Percentiles rank a stretch among this genome's conserved stretches.
Evolutionary conservation across 805 yeast genomes (phyloP).

Genomic region (Zygoascus bituminiphila): DNA sequence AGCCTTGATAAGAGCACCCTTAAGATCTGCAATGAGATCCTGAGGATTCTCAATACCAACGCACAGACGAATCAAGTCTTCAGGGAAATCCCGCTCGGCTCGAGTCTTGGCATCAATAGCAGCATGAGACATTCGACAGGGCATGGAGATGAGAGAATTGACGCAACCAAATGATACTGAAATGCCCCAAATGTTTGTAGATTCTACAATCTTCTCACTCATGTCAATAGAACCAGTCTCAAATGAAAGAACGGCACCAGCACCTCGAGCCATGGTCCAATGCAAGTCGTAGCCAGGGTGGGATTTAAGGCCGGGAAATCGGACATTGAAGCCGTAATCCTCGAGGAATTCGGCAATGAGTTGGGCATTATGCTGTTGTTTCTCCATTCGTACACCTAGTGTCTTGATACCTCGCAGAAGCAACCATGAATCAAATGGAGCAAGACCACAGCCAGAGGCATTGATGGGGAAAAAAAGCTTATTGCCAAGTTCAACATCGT

Average conservation of each 20-base stretch:
- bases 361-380: slow-evolving; percentile 76
- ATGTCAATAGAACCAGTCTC: slow-evolving; percentile 71
- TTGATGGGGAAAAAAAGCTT: slow-evolving; percentile 69
- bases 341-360: slow-evolving; percentile 69
- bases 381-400: slow-evolving; percentile 73
- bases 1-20: slow-evolving; percentile 44
- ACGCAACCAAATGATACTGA: slow-evolving; percentile 95
- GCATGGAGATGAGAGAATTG: slow-evolving; percentile 85
- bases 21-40: slow-evolving; percentile 76
- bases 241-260: slow-evolving; percentile 82
- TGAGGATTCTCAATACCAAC: slow-evolving; percentile 81
- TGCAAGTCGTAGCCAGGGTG: slow-evolving; percentile 82
- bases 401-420: slow-evolving; percentile 84
- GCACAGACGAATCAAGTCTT: slow-evolving; percentile 82
- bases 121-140: slow-evolving; percentile 96
- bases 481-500: slow-evolving; percentile 55
- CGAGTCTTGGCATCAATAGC: slow-evolving; percentile 83
- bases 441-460: slow-evolving; percentile 83
- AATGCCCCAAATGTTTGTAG: slow-evolving; percentile 70
- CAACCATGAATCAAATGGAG: slow-evolving; percentile 92
- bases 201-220: slow-evolving; percentile 66
- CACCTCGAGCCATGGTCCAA: slow-evolving; percentile 66
- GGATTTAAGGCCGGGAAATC: slow-evolving; percentile 76
- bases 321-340: slow-evolving; percentile 59
- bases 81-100: slow-evolving; percentile 83